A percentile compares a stretch with the other conserved stretches of the same genome.
These are phyloP conservation scores for Phytophthora colocasiae DNA, from an alignment of 352 stramenopile genomes.

Conservation along the genomic window DNA sequence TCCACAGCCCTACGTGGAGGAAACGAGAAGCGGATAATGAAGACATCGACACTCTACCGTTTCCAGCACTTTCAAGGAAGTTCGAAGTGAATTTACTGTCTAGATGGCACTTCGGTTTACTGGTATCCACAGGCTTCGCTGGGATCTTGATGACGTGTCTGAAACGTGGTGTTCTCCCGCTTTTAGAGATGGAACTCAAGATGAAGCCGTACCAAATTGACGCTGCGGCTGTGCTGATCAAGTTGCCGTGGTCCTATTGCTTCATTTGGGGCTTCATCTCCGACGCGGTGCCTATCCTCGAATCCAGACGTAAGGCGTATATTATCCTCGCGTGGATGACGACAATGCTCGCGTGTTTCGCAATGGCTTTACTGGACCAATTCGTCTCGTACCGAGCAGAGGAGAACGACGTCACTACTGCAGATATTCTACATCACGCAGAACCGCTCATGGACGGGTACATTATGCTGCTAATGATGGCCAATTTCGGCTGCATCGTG, in stretches of 20 bases:
- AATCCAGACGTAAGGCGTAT: conserved; percentile 80
- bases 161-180: conserved; percentile 48
- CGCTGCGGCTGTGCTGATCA: conserved; percentile 44
- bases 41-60: conserved; percentile 9
- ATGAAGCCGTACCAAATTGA: conserved; percentile 49
- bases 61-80: conserved; percentile 34
- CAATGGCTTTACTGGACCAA: conserved; percentile 48
- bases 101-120: conserved; percentile 37
- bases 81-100: conserved; percentile 38
- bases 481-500: conserved; percentile 57
- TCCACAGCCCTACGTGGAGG: conserved; percentile 20
- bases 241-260: conserved; percentile 63
- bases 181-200: conserved; percentile 45
- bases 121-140: conserved; percentile 48
- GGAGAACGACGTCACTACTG: conserved; percentile 26
- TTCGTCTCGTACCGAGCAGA: conserved; percentile 31
- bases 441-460: conserved; percentile 39
- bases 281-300: conserved; percentile 79
- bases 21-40: conserved; percentile 18
- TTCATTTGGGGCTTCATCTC: conserved; percentile 83
- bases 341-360: conserved; percentile 41
- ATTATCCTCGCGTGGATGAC: conserved; percentile 70
- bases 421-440: conserved; percentile 21
- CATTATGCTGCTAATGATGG: conserved; percentile 42
- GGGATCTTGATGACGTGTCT: conserved; percentile 51